These are phyloP conservation scores for Chlorella sorokiniana DNA, from an alignment of 139 green algal genomes.

Conservation along the genomic window DNA sequence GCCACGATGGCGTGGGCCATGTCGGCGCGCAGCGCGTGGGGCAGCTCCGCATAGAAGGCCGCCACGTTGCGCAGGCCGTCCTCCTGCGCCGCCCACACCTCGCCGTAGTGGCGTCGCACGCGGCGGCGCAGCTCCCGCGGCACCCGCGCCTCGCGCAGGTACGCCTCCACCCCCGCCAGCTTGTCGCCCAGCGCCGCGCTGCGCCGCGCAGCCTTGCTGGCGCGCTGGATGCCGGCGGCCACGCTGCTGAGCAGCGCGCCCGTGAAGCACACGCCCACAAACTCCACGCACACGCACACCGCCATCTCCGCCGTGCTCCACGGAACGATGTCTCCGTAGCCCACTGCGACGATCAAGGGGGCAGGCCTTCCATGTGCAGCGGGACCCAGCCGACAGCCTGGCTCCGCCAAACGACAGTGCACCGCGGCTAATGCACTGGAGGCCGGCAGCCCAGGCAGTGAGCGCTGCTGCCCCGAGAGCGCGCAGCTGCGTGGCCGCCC, in stretches of 20 bases:
- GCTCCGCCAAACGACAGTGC: no score
- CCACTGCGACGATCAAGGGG: neutral
- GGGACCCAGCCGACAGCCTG: no score
- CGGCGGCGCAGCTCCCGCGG: neutral
- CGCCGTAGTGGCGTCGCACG: neutral
- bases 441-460: neutral
- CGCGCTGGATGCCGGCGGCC: neutral
- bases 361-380: neutral
- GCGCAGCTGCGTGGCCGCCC: no score
- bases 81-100: slow-evolving; percentile 12
- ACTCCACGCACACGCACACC: slow-evolving; percentile 17
- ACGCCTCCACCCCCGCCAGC: slow-evolving; percentile 1
- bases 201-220: slow-evolving; percentile 15
- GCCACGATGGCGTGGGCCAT: neutral
- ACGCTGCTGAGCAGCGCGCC: slow-evolving; percentile 19
- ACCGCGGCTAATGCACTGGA: no score
- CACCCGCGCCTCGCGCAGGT: slow-evolving; percentile 9
- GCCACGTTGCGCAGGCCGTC: slow-evolving; percentile 13
- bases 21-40: slow-evolving; percentile 12
- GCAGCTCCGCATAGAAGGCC: slow-evolving; percentile 16
- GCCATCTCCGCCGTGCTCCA: neutral
- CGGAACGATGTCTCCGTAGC: slow-evolving; percentile 19
- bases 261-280: slow-evolving; percentile 19
- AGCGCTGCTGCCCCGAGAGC: neutral
- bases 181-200: slow-evolving; percentile 5